Evolutionary conservation across 371 early-diverging fungal species (phyloP), one percentile per base, ranked within the genome.

Genomic region (Rhizopus delemar): DNA sequence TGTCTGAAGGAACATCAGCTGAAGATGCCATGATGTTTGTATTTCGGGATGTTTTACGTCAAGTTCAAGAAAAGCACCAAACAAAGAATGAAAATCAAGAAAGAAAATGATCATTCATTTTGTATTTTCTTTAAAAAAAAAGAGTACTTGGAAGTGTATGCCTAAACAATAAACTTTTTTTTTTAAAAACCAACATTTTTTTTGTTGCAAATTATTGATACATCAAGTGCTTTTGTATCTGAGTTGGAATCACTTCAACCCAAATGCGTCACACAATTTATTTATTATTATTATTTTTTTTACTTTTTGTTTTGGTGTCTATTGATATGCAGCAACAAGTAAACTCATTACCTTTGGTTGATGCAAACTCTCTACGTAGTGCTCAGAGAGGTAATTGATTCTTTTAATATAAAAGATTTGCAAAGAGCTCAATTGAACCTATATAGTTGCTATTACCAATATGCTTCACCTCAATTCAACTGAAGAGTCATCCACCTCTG

Each of bases 401-500:
- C 16, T 41, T n/a, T 13, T 22, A 29, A 55, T 12, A 32, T 46
- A 53, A 46, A 41, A 22, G 22, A 2, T 22, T 22, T 22, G 9
- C 9, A 11, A 6, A 3, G 16, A 51, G 28, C 7, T 41, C n/a
- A 33, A 1, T 43, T 22, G 13, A 35, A 29, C 46, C 22, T 35
- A 31, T 33, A 31, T 62, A 67, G 67, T 46, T 46, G 67, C 63
- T 16, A 56, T 67, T 52, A 34, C 33, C 12, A 67, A 62, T 15
- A 67, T 67, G 67, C 67, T 67, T 51, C 62, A 67, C 46, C 56
- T 67, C 41, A 67, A 67, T 59, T 59, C 67, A 51, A 41, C 62
- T 45, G 67, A 66, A 34, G 56, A 57, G 3, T 46, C 53, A 35
- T 29, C 46, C 9, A 45, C 29, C 12, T n/a, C 41, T 28, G 45